These are phyloP conservation scores for Gonapodya prolifera DNA, from an alignment of 192 early-diverging fungal species.

Conservation along the genomic window DNA sequence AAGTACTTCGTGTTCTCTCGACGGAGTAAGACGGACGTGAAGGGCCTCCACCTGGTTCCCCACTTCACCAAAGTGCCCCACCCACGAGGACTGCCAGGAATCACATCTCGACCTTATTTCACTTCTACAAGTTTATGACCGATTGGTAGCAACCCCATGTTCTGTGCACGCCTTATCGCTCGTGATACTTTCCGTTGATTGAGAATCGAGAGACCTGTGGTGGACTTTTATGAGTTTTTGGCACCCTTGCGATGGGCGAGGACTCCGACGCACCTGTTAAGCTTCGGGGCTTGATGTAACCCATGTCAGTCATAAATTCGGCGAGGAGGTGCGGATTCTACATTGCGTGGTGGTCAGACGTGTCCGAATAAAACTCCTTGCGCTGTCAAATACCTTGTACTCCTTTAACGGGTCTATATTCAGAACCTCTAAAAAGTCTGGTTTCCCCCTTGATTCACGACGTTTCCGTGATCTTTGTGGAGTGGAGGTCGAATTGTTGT, in stretches of 20 bases:
- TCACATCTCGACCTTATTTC: neutral
- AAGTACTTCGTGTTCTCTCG: slow-evolving; percentile 77
- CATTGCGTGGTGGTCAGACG: neutral
- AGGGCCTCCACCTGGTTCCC: slow-evolving; percentile 72
- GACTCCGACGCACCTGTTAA: neutral
- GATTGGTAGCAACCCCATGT: neutral
- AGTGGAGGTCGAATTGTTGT: neutral
- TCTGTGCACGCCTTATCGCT: neutral
- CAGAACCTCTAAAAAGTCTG: neutral
- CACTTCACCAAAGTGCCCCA: slow-evolving; percentile 57
- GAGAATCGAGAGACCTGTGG: neutral
- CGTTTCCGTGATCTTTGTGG: neutral
- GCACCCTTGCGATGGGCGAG: neutral
- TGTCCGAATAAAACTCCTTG: neutral
- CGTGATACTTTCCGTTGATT: neutral
- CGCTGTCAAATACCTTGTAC: neutral
- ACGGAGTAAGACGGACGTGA: slow-evolving; percentile 51
- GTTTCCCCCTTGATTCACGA: neutral
- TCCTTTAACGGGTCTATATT: neutral
- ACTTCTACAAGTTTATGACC: neutral
- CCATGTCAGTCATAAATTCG: slow-evolving; percentile 2
- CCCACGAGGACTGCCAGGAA: neutral
- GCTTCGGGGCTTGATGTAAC: slow-evolving; percentile 1
- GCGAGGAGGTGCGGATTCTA: neutral
- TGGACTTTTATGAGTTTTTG: neutral